Base-by-base conservation (phyloP, 1,284 basidiomycete species). In the Malassezia brasiliensis region DNA sequence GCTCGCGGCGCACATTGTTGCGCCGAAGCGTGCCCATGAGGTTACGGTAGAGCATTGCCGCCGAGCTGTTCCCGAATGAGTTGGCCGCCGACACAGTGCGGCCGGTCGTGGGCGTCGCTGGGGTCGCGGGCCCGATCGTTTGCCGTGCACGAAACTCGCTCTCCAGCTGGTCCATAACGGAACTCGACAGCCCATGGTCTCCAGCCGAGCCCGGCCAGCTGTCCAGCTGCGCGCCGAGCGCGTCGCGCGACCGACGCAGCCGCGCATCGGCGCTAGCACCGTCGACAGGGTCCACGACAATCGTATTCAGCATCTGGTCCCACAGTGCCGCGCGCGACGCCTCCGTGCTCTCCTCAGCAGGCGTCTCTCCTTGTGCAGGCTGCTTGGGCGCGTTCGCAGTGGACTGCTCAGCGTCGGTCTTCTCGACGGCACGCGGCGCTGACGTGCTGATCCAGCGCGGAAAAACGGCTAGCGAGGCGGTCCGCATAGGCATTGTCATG, bases 1-100 rank as follows among this genome's bases (percentile, higher is more conserved):
- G 57, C 52, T 74, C 71, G n/a, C 59, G 49, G 6, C 69, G 42
- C 8, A 74, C 56, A 41, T 69, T 66, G 55, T 74, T 72, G 17
- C 63, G 50, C n/a, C 39, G 37, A 1, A 57, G 42, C 19, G 47
- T 35, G 20, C 39, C 17, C 46, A 52, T 52, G 10, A 57, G 45
- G n/a, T 52, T 51, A 7, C 55, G 50, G 14, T 57, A 57, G 14
- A 57, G 42, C 25, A 42, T 34, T 3, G 55, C 32, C 7, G 49
- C 51, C 6, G 54, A 52, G 7, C 22, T 19, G 30, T 57, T 57
- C 9, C 49, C 38, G 20, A 41, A 48, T 0, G 50, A 14, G 28
- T 34, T 50, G 11, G 37, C 14, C 6, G 47, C 44, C 14, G 55
- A 52, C 17, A 52, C 35, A 3, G 55, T 47, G 25, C 55, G 55